A percentile compares a stretch with the other conserved stretches of the same genome.
These are phyloP conservation scores for Talinum fruticosum DNA, from an alignment of 148 eudicot species.

Conservation along the genomic window DNA sequence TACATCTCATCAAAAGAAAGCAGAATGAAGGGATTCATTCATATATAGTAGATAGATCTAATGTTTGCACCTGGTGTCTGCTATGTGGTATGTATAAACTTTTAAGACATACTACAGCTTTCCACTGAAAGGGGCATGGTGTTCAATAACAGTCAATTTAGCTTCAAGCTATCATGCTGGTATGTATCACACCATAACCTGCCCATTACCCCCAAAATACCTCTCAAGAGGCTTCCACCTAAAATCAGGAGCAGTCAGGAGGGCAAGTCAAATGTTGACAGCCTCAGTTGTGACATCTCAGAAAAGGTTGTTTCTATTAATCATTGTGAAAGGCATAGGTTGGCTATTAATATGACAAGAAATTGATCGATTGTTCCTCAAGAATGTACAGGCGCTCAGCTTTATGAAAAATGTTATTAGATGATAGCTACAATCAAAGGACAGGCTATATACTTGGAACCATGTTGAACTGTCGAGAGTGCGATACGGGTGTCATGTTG, in stretches of 20 bases:
- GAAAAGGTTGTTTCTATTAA: not conserved
- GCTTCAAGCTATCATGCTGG: no score
- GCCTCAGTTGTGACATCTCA: not conserved
- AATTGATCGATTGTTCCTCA: not conserved
- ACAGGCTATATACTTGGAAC: no score
- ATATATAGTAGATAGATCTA: not conserved
- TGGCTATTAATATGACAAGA: not conserved
- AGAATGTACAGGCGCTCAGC: not conserved
- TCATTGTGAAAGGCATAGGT: not conserved
- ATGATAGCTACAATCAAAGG: not conserved
- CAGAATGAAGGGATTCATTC: not conserved
- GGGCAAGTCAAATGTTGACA: not conserved
- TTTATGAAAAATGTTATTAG: not conserved
- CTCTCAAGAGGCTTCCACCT: not conserved
- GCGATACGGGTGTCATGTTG: no score
- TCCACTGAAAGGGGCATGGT: no score
- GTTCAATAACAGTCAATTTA: no score
- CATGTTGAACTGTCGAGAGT: no score
- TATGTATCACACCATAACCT: no score
- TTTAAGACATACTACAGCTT: not conserved
- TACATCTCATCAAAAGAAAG: slow-evolving; percentile 1
- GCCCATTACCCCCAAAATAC: no score
- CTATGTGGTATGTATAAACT: no score
- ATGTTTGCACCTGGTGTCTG: not conserved
- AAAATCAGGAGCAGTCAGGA: not conserved